These are phyloP conservation scores for Grosmannia clavigera DNA, from an alignment of 2,329 filamentous ascomycete genomes.

Conservation along the genomic window DNA sequence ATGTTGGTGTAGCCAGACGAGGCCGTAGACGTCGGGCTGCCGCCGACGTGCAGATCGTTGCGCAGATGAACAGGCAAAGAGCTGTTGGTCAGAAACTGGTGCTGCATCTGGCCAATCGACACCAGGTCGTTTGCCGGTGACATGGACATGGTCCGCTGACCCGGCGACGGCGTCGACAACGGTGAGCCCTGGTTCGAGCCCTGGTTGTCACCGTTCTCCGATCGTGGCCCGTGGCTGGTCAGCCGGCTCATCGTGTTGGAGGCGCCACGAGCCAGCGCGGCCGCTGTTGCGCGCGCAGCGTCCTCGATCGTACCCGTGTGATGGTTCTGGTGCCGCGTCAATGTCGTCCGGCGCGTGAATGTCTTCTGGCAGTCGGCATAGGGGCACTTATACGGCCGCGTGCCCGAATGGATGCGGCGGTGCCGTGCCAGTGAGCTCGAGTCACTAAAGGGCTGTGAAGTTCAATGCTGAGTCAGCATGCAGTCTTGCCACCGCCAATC, in stretches of 20 bases:
- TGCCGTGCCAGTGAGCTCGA: slow-evolving; percentile 89
- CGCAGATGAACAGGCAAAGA: slow-evolving; percentile 75
- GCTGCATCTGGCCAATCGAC: slow-evolving; percentile 54
- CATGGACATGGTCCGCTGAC: slow-evolving; percentile 65
- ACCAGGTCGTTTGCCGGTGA: slow-evolving; percentile 69
- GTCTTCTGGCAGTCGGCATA: slow-evolving; percentile 98
- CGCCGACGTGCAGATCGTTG: slow-evolving; percentile 53
- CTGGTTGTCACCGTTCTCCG: slow-evolving; percentile 45
- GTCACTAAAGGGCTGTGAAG: slow-evolving; percentile 75
- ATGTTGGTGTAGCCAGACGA: slow-evolving; percentile 45
- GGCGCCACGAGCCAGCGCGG: slow-evolving; percentile 54
- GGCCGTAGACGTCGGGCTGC: slow-evolving; percentile 55
- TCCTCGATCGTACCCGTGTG: slow-evolving; percentile 94
- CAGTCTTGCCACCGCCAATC: neutral
- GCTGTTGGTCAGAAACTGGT: slow-evolving; percentile 65
- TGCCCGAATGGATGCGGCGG: slow-evolving; percentile 88
- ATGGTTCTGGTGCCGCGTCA: slow-evolving; percentile 91
- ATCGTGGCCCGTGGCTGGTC: slow-evolving; percentile 40
- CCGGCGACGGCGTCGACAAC: slow-evolving; percentile 69
- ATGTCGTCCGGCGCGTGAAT: slow-evolving; percentile 86
- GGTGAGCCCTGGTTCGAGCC: slow-evolving; percentile 61
- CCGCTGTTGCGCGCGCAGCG: slow-evolving; percentile 76
- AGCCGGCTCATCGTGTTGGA: slow-evolving; percentile 21
- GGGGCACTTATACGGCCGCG: slow-evolving; percentile 92
- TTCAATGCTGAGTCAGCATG: neutral